Evolutionary conservation across 371 early-diverging fungal species (phyloP), one percentile per base, ranked within the genome.

Genomic region (Basidiobolus heterosporus): DNA sequence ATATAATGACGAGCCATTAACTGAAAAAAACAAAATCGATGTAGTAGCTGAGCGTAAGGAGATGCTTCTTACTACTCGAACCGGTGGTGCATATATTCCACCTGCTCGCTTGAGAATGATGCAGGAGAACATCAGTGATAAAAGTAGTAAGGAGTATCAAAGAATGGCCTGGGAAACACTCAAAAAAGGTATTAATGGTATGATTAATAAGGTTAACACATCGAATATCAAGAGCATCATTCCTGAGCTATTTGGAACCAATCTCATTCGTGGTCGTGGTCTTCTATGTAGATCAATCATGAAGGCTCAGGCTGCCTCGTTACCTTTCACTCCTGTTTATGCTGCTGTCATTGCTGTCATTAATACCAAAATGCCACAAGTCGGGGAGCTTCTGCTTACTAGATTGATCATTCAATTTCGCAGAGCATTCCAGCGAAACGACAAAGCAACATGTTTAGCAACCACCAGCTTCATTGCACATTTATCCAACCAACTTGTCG

Each of bases 101-200:
- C 95, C 95, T 15, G 86, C 85, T 37, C 72, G 80, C 14, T 69
- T 90, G 51, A 72, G 88, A 45, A 69, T 74, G 47, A 69, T 94
- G 80, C 88, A 92, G 57, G 80, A 79, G 16, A 64, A 70, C 15
- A 75, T 84, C 36, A 78, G 72, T n/a, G 86, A 88, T 55, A 78
- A 76, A 45, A 62, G 56, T 17, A 76, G 75, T 42, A 72, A 70
- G 23, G 80, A 70, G 45, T 82, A 78, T 51, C 96, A 96, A 62
- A 81, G 94, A 11, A 77, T 89, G 59, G 77, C 74, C 22, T 96
- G 97, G 97, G 94, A 96, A 53, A 80, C 82, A 4, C 69, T 96
- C 8, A 94, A 92, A 59, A 95, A 94, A 62, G 78, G 78, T 43
- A 81, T 96, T 53, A 93, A 95, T 56, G 97, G 92, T 50, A 70